Evolutionary conservation across 257 asterid species (phyloP).

Genomic region (Nicotiana tabacum): DNA sequence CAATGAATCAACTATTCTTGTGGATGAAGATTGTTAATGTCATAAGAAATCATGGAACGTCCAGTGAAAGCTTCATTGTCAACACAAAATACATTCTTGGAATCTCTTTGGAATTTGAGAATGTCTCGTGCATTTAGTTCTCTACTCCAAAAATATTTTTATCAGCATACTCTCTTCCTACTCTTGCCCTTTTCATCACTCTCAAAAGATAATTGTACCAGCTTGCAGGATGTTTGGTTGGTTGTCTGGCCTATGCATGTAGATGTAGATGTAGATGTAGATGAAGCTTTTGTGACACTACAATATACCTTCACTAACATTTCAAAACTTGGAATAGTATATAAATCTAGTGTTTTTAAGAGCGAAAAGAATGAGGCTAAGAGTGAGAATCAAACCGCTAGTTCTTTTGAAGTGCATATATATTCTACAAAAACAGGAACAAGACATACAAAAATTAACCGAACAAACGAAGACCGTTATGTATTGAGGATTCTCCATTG

Average conservation of each 20-base stretch:
- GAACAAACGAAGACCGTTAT: no score
- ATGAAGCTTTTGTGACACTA: not conserved
- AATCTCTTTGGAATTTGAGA: not conserved
- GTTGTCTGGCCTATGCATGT: not conserved
- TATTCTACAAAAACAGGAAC: no score
- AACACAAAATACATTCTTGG: not conserved
- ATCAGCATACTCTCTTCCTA: not conserved
- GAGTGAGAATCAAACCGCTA: not conserved
- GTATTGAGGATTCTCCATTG: no score
- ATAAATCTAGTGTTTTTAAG: not conserved
- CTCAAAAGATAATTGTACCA: constrained; percentile 1
- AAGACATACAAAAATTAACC: no score
- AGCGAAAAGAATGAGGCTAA: not conserved
- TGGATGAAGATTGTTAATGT: constrained; percentile 45
- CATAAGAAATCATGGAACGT: not conserved
- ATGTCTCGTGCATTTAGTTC: not conserved
- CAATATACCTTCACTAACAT: not conserved
- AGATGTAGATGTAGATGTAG: not conserved
- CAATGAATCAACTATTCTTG: constrained; percentile 68
- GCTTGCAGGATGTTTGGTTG: not conserved
- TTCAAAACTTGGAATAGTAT: not conserved
- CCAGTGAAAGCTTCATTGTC: not conserved
- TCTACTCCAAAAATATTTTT: not conserved
- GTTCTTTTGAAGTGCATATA: not conserved
- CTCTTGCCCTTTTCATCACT: not conserved